A percentile compares a stretch with the other conserved stretches of the same genome.
Conservation (phyloP, 2,329 filamentous ascomycete species). For the Ophiostoma fasciatum region DNA sequence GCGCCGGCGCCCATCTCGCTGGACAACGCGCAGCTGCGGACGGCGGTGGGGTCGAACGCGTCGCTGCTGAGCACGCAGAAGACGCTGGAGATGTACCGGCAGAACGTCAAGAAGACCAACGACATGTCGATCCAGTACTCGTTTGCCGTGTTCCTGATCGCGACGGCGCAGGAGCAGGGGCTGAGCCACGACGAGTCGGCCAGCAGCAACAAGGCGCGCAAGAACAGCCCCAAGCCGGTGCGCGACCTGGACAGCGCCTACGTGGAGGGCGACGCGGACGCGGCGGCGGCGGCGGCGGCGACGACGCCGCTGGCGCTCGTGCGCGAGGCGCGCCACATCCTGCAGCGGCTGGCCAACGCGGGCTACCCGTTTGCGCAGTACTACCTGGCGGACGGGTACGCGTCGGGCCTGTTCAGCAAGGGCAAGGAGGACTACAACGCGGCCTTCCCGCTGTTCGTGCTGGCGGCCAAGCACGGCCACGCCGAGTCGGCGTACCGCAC, state of each 20-base stretch:
- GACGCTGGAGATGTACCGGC: conserved; percentile 93
- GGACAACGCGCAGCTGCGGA: conserved; percentile 69
- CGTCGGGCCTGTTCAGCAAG: conserved; percentile 89
- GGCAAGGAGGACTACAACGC: conserved; percentile 83
- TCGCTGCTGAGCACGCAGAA: conserved; percentile 83
- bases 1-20: conserved; percentile 50
- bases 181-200: conserved; percentile 34
- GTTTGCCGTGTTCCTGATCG: conserved; percentile 88
- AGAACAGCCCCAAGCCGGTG: conserved; percentile 29
- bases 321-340: conserved; percentile 74
- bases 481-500: conserved; percentile 91
- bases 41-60: conserved; percentile 72
- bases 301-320: conserved; percentile 54
- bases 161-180: conserved; percentile 68
- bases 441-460: conserved; percentile 82
- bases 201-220: conserved; percentile 28
- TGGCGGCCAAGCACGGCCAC: conserved; percentile 92
- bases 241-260: conserved; percentile 33
- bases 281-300: no score
- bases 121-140: conserved; percentile 86
- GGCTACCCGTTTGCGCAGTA: conserved; percentile 97
- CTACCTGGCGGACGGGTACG: conserved; percentile 87
- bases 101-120: conserved; percentile 94
- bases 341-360: conserved; percentile 71
- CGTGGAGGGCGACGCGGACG: no score